phyloP scores from a whole-genome alignment of 1,139 yeast species.

The Saccharomyces hybrid region DNA sequence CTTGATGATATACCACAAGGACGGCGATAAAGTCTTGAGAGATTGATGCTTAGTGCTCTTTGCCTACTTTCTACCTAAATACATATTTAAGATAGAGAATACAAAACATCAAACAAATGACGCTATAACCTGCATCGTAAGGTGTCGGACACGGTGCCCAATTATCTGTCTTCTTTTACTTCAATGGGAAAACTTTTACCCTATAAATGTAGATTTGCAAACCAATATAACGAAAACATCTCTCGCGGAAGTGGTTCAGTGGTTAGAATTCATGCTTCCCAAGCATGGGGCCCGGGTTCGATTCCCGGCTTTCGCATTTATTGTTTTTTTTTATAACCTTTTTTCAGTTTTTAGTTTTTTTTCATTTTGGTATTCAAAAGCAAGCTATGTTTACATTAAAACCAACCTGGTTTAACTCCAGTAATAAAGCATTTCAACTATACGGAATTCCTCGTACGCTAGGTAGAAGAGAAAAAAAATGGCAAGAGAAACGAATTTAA shows the following conservation, averaged over 20 bases:
- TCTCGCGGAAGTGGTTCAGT: conserved; percentile 8
- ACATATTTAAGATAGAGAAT: neutral
- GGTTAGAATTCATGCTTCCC: conserved; percentile 10
- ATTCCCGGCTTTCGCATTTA: conserved; percentile 10
- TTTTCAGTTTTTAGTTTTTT: neutral
- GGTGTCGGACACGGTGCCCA: too few relatives aligned
- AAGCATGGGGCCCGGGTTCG: conserved; percentile 11
- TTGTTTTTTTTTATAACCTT: neutral
- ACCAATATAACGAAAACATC: neutral
- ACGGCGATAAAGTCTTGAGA: conserved; percentile 13
- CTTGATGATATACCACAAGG: conserved; percentile 29
- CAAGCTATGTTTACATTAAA: neutral
- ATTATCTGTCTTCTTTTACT: neutral
- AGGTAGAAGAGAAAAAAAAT: conserved; percentile 1
- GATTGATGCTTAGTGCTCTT: neutral
- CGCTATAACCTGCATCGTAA: too few relatives aligned
- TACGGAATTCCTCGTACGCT: neutral
- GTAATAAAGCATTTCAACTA: neutral
- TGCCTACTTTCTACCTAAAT: neutral
- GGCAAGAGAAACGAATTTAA: conserved; percentile 16
- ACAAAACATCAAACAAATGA: too few relatives aligned
- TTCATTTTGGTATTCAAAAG: neutral
- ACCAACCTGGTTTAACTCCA: neutral
- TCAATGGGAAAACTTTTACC: neutral
- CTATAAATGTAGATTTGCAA: neutral